A percentile compares a stretch with the other conserved stretches of the same genome.
These are phyloP conservation scores for Lyophyllum atratum DNA, from an alignment of 768 basidiomycete genomes.

Conservation along the genomic window DNA sequence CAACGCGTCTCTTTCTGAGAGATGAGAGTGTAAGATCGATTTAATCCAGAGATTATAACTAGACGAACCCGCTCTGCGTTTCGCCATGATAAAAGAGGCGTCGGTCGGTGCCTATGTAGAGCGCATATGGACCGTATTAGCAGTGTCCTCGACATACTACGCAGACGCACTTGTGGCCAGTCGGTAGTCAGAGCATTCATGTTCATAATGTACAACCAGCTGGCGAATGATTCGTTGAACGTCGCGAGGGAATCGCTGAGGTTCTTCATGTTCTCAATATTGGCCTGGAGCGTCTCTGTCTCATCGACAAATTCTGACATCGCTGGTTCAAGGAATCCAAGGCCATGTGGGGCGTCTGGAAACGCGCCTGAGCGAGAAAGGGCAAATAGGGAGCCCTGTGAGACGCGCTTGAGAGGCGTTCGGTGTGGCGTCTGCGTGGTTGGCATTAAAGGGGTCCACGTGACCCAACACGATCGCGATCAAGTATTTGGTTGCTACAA, in stretches of 20 bases:
- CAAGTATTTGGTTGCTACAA: constrained; percentile 14
- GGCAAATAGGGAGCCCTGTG: constrained; percentile 87
- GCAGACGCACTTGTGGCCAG: constrained; percentile 73
- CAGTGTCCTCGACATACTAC: not conserved
- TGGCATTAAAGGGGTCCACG: constrained; percentile 17
- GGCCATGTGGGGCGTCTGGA: constrained; percentile 77
- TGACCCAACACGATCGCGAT: constrained; percentile 11
- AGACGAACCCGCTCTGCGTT: constrained; percentile 57
- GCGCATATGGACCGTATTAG: not conserved
- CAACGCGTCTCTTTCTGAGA: constrained; percentile 59
- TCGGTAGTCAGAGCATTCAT: constrained; percentile 96
- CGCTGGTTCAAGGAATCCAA: constrained; percentile 84
- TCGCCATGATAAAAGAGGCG: constrained; percentile 59
- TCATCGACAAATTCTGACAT: constrained; percentile 89
- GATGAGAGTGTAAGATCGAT: not conserved
- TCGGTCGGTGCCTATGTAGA: constrained; percentile 59
- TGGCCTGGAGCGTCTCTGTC: constrained; percentile 75
- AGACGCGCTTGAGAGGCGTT: constrained; percentile 86
- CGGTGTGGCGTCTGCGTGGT: constrained; percentile 56
- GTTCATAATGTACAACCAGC: constrained; percentile 88
- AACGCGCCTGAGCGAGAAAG: constrained; percentile 77
- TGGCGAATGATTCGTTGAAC: constrained; percentile 94
- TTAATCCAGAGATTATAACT: not conserved
- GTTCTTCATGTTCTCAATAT: constrained; percentile 68
- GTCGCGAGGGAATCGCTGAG: constrained; percentile 76